Evolutionary conservation across 176 grass and related monocot species (phyloP).

Genomic region (Pontederia paniculata): DNA sequence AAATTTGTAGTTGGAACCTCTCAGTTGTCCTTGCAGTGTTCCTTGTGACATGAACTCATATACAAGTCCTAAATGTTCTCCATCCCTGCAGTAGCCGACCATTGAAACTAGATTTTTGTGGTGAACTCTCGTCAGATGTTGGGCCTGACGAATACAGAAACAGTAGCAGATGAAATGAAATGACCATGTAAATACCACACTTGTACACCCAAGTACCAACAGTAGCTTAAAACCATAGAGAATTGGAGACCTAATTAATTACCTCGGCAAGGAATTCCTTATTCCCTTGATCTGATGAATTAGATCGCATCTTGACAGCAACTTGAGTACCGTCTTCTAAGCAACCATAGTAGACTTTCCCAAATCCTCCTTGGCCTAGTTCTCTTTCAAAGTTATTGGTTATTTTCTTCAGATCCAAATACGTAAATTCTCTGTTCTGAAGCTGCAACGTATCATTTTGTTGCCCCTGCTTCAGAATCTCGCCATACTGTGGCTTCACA

Average conservation of each 20-base stretch:
- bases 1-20: neutral
- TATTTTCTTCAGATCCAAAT: neutral
- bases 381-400: neutral
- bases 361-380: neutral
- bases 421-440: neutral
- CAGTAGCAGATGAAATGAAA: neutral
- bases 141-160: constrained; percentile 2
- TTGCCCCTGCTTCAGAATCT: neutral
- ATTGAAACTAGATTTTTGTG: constrained; percentile 18
- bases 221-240: too few relatives aligned
- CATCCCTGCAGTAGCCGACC: constrained; percentile 19
- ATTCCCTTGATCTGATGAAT: constrained; percentile 3
- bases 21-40: constrained; percentile 12
- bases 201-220: neutral
- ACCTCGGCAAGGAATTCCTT: constrained; percentile 10
- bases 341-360: neutral
- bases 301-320: neutral
- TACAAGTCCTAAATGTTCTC: constrained; percentile 3
- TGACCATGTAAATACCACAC: neutral
- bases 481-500: constrained; percentile 12
- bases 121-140: constrained; percentile 21
- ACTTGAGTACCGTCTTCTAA: neutral
- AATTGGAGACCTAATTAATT: too few relatives aligned
- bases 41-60: constrained; percentile 19
- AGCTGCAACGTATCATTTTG: constrained; percentile 2